Evolutionary conservation across 768 basidiomycete species (phyloP), one percentile per base, ranked within the genome.

Genomic region (Rhodotorula paludigena): DNA sequence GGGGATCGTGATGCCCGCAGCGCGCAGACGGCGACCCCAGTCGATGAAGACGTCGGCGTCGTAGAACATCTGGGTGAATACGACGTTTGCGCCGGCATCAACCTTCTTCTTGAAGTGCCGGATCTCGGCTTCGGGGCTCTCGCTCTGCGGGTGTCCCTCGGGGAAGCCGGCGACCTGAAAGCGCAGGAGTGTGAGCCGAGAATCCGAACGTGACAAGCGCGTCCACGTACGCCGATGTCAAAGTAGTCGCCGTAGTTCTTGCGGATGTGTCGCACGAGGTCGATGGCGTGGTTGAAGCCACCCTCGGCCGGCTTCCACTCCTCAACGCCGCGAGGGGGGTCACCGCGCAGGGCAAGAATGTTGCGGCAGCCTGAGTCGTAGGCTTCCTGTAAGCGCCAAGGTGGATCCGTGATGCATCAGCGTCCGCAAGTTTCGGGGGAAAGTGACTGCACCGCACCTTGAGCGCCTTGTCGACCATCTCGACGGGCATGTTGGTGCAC

Each of bases 401-500:
- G 4, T 0, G 3, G 45, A 11, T 23, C 33, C 5, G 28, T 21
- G 18, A 28, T 9, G 28, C 25, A 11, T 49, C n/a, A 49, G 48
- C 6, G 28, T 14, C 44, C 14, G n/a, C n/a, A n/a, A 45, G 44
- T 12, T 45, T 45, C 44, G 11, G 41, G 20, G 41, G 30, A 15
- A 30, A 12, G 49, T 16, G n/a, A 23, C 9, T 42, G 38, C 14
- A 32, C 23, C 66, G 28, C 69, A 83, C 84, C 90, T 82, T 80
- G 54, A 99, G 81, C 39, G 96, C 94, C 73, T 87, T 85, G 80
- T 97, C 92, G 36, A 99, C 89, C 79, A 96, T 97, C 78, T 90
- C 89, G 75, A 83, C 83, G 16, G 92, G 92, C 94, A 99, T 98
- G 81, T 94, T 96, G 60, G 96, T 98, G 78, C 96, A 99, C 54